These are phyloP conservation scores for Nicotiana otophora DNA, from an alignment of 257 asterid species.

Conservation along the genomic window DNA sequence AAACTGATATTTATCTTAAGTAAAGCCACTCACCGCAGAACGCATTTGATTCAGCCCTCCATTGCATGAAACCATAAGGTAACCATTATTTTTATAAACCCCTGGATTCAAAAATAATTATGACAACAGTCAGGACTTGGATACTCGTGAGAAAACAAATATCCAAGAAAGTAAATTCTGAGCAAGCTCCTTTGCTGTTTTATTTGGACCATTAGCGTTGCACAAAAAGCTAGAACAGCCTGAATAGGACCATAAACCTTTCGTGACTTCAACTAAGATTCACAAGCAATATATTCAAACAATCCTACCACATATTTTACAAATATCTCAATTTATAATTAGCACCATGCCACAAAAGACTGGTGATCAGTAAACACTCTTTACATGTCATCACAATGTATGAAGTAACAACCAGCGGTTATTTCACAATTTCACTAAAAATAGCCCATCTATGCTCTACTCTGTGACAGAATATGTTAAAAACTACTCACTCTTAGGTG, in stretches of 20 bases:
- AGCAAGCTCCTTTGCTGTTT: neutral
- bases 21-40: slow-evolving; percentile 64
- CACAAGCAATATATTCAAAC: neutral
- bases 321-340: neutral
- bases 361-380: neutral
- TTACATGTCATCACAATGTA: neutral
- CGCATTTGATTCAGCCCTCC: slow-evolving; percentile 99
- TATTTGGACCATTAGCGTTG: neutral
- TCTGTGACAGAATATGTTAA: neutral
- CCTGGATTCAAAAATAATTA: slow-evolving; percentile 39
- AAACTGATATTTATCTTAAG: neutral
- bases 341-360: neutral
- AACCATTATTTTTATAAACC: slow-evolving; percentile 93
- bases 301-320: neutral
- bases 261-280: neutral
- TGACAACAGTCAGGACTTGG: slow-evolving; percentile 1
- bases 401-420: neutral
- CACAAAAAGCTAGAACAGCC: neutral
- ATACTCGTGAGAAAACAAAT: neutral
- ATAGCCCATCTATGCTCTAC: neutral
- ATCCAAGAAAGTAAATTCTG: slow-evolving; percentile 9
- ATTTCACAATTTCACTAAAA: neutral
- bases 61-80: slow-evolving; percentile 92
- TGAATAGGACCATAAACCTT: neutral
- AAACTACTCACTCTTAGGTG: slow-evolving; percentile 79